A percentile compares a stretch with the other conserved stretches of the same genome.
These are phyloP conservation scores for Eragrostis tef DNA, from an alignment of 202 grass and related monocot species.

Conservation along the genomic window DNA sequence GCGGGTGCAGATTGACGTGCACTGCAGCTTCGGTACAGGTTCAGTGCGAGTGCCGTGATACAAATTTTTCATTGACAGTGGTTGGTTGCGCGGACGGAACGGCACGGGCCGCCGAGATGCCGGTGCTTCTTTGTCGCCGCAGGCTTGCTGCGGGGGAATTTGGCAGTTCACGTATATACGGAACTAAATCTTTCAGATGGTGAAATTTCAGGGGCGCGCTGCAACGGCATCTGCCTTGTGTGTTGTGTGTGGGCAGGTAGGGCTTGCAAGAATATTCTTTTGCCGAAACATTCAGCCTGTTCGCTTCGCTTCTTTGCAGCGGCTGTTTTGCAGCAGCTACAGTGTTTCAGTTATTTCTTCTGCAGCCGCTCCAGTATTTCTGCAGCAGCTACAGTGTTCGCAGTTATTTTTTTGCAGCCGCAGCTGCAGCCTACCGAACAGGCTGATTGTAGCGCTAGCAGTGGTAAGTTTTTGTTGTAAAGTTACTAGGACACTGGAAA, in stretches of 20 bases:
- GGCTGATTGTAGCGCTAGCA: too few species aligned
- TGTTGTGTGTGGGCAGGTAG: not conserved
- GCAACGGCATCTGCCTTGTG: not conserved
- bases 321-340: too few species aligned
- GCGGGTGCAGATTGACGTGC: slow-evolving; percentile 21
- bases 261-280: not conserved
- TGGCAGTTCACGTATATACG: not conserved
- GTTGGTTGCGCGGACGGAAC: not conserved
- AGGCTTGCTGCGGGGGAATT: not conserved
- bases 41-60: not conserved
- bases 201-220: not conserved
- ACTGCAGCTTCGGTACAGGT: not conserved
- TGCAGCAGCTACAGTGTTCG: too few species aligned
- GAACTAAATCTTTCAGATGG: slow-evolving; percentile 6
- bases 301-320: too few species aligned
- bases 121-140: not conserved
- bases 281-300: not conserved
- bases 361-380: too few species aligned
- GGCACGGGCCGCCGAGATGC: slow-evolving; percentile 31
- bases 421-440: too few species aligned
- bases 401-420: too few species aligned
- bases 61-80: not conserved
- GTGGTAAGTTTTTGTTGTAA: not conserved
- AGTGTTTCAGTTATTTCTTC: too few species aligned
- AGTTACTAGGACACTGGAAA: not conserved